Evolutionary conservation across 495 filamentous ascomycete species (phyloP).

Genomic region (Penicillium dipodomyicola): DNA sequence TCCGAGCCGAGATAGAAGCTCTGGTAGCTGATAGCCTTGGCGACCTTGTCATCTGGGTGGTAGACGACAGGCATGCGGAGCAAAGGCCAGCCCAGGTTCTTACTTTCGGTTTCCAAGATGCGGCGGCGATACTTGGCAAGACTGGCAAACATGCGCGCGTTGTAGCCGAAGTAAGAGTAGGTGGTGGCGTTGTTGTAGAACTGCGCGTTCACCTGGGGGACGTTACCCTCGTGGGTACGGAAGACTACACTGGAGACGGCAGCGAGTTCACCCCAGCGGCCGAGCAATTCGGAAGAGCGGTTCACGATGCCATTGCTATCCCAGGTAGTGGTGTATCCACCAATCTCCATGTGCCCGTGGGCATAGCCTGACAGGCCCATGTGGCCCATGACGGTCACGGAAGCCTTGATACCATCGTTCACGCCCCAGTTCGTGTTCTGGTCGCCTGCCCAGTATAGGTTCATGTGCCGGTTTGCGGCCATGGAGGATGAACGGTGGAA

Average conservation of each 20-base stretch:
- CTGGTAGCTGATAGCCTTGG: slow-evolving; percentile 26
- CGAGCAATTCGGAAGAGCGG: slow-evolving; percentile 25
- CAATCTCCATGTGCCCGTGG: slow-evolving; percentile 26
- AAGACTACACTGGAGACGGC: slow-evolving; percentile 26
- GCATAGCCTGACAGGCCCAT: slow-evolving; percentile 30
- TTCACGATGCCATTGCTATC: slow-evolving; percentile 21
- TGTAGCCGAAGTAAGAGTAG: slow-evolving; percentile 24
- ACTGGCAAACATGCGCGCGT: slow-evolving; percentile 28
- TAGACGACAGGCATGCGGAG: slow-evolving; percentile 29
- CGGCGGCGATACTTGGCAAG: slow-evolving; percentile 21
- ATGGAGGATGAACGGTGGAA: slow-evolving; percentile 26
- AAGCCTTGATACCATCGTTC: slow-evolving; percentile 30
- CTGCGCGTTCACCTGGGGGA: slow-evolving; percentile 24
- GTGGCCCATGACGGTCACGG: slow-evolving; percentile 27
- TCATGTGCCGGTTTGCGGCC: slow-evolving; percentile 25
- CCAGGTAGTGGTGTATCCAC: slow-evolving; percentile 28
- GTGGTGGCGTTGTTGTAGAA: slow-evolving; percentile 27
- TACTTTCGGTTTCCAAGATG: slow-evolving; percentile 28
- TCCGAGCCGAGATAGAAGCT: slow-evolving; percentile 29
- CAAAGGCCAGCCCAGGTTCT: slow-evolving; percentile 24
- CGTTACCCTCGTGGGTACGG: slow-evolving; percentile 29
- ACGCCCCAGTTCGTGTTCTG: slow-evolving; percentile 27
- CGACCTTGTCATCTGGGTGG: slow-evolving; percentile 21
- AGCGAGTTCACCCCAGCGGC: slow-evolving; percentile 27
- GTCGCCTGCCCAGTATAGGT: slow-evolving; percentile 29